A percentile compares a stretch with the other conserved stretches of the same genome.
Evolutionary conservation across 75 land plant species (phyloP).

Genomic region (Cupressus sempervirens): DNA sequence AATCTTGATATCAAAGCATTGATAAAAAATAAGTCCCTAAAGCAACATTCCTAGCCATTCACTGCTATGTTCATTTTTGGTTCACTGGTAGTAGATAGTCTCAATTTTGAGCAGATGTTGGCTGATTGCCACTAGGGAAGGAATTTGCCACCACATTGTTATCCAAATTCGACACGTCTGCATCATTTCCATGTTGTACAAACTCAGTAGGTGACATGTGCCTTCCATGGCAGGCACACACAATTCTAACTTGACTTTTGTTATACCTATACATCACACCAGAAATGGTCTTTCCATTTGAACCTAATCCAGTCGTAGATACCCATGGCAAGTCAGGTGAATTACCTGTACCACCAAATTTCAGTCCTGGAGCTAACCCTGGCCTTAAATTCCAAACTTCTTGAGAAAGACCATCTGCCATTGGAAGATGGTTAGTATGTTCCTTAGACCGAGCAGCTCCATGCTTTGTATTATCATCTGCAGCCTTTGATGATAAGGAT

Average conservation of each 20-base stretch:
- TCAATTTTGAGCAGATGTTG: slow-evolving; percentile 63
- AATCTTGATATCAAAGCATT: neutral
- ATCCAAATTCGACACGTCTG: slow-evolving; percentile 40
- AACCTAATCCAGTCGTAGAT: slow-evolving; percentile 75
- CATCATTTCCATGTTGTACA: slow-evolving; percentile 68
- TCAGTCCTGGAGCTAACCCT: slow-evolving; percentile 64
- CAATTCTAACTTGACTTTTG: slow-evolving; percentile 65
- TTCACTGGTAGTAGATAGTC: neutral
- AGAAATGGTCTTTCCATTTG: slow-evolving; percentile 74
- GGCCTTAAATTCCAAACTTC: slow-evolving; percentile 56
- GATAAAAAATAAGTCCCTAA: neutral
- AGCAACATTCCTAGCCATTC: neutral
- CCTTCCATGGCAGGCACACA: slow-evolving; percentile 97
- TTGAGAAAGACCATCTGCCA: slow-evolving; percentile 28
- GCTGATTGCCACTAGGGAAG: slow-evolving; percentile 42
- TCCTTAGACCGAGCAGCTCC: slow-evolving; percentile 18
- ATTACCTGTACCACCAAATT: slow-evolving; percentile 87
- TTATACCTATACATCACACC: slow-evolving; percentile 79
- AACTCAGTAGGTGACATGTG: slow-evolving; percentile 93
- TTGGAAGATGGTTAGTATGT: slow-evolving; percentile 15
- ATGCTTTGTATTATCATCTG: slow-evolving; percentile 24
- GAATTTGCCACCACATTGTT: slow-evolving; percentile 36
- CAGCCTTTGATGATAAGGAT: slow-evolving; percentile 26
- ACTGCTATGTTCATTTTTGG: neutral
- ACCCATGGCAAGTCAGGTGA: slow-evolving; percentile 95